Evolutionary conservation across 2,329 filamentous ascomycete species (phyloP), one percentile per base, ranked within the genome.

Genomic region (Botryotinia narcissicola): DNA sequence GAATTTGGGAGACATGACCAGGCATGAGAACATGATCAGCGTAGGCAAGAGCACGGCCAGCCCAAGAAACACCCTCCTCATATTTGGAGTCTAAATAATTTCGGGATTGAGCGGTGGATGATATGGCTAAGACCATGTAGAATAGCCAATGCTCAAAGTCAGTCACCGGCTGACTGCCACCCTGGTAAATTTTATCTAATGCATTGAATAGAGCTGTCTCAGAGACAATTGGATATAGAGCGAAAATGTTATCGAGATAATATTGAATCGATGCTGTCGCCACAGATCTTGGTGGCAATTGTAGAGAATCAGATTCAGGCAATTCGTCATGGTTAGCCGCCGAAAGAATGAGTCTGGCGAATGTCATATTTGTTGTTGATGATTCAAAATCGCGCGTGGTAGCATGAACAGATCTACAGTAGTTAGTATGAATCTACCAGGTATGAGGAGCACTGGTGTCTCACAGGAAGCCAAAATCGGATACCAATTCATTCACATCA

Each of bases 311-410:
- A 4, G 87, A 87, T 63, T 88, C 86, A 7, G 93, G 92, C 35
- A 97, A 83, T 12, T 88, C 85, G 79, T 94, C 91, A 77, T 93
- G 93, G 16, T 89, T 89, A 54, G 93, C 91, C 9, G 95, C 92
- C n/a, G 93, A 93, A 42, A 97, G 84, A 37, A 98, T 92, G 32
- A 98, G 87, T 51, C 93, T 91, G 40, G 94, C 93, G 86, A 98
- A 98, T 0, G 94, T 97, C 88, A 97, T 97, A 79, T 93, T 94
- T 74, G 90, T 92, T 44, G 92, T 91, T 73, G 95, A 94, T 14
- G 94, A 92, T 81, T 97, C 94, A 80, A 98, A 98, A 82, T 98
- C 96, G 80, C 94, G 89, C 1, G 95, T 95, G 0, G 95, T 98
- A 42, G 96, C 95, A 84, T 97, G 97, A 80, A 99, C 93, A 8